Percentiles rank a stretch among this genome's conserved stretches.
Evolutionary conservation across 2,329 filamentous ascomycete species (phyloP).

Genomic region (Hymenoscyphus fraxineus): DNA sequence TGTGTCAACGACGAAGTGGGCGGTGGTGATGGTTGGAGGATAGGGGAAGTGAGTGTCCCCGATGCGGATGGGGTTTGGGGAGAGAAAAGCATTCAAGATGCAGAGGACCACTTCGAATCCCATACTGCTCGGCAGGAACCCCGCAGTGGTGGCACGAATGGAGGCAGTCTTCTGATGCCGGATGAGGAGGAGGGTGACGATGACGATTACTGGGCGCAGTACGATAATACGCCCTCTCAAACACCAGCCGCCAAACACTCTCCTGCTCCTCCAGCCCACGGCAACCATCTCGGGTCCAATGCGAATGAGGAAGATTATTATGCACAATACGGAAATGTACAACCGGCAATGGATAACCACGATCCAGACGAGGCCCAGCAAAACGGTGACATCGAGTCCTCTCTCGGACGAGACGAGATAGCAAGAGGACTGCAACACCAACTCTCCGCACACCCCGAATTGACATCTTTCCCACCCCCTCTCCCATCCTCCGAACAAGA

Average conservation of each 20-base stretch:
- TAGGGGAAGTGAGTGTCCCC: slow-evolving; percentile 63
- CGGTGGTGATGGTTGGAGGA: slow-evolving; percentile 62
- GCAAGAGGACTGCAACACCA: slow-evolving; percentile 29
- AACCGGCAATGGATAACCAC: slow-evolving; percentile 76
- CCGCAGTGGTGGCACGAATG: slow-evolving; percentile 17
- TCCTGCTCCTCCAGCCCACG: slow-evolving; percentile 48
- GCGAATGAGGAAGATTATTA: slow-evolving; percentile 67
- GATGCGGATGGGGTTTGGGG: slow-evolving; percentile 51
- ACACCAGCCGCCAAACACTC: slow-evolving; percentile 59
- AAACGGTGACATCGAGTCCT: slow-evolving; percentile 41
- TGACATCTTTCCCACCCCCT: slow-evolving; percentile 11
- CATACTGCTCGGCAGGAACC: background rate
- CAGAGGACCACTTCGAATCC: slow-evolving; percentile 53
- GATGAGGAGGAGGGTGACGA: slow-evolving; percentile 60
- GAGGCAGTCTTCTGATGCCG: slow-evolving; percentile 20
- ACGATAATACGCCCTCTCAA: slow-evolving; percentile 65
- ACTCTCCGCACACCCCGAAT: slow-evolving; percentile 17
- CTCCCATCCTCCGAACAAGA: slow-evolving; percentile 19
- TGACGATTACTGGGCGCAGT: slow-evolving; percentile 76
- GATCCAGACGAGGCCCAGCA: slow-evolving; percentile 67
- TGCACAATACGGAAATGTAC: slow-evolving; percentile 71
- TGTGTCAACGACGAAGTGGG: slow-evolving; percentile 56
- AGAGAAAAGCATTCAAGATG: slow-evolving; percentile 50
- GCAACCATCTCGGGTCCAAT: slow-evolving; percentile 13
- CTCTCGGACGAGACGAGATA: slow-evolving; percentile 43